phyloP scores from a whole-genome alignment of 2,329 filamentous ascomycete genomes.

The Ophiocordyceps camponoti-saundersi region DNA sequence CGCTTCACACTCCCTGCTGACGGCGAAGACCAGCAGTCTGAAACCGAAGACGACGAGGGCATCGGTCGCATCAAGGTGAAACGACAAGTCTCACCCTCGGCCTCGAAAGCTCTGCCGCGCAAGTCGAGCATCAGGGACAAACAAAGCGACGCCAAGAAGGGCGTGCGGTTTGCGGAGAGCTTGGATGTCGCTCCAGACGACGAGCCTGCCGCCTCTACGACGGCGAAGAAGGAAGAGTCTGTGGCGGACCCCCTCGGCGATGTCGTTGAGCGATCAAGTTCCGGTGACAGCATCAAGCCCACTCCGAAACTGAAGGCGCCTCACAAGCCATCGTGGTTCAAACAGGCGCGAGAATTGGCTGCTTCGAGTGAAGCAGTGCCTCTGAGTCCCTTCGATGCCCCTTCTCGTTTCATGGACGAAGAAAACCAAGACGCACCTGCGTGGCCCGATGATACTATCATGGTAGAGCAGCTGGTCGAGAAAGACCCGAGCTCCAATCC shows the following conservation, averaged over 20 bases:
- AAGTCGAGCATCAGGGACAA: conserved; percentile 18
- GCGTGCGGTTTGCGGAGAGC: conserved; percentile 61
- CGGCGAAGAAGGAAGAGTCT: conserved; percentile 11
- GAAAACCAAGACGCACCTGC: conserved; percentile 22
- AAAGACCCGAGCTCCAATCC: conserved; percentile 20
- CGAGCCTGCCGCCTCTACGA: conserved; percentile 5
- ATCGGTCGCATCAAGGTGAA: conserved; percentile 40
- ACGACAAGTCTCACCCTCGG: conserved; percentile 6
- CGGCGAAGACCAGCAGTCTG: conserved; percentile 18
- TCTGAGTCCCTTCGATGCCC: conserved; percentile 26
- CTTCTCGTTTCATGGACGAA: conserved; percentile 20
- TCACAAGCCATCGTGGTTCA: conserved; percentile 34
- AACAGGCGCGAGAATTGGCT: conserved; percentile 17
- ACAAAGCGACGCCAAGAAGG: conserved; percentile 35
- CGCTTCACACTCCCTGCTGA: conserved; percentile 36
- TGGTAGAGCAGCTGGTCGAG: conserved; percentile 45
- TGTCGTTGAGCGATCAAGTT: conserved; percentile 28
- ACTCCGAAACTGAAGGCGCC: conserved; percentile 13
- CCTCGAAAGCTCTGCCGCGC: conserved; percentile 7
- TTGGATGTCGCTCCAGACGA: conserved; percentile 48
- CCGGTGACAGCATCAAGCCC: conserved; percentile 8
- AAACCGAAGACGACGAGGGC: conserved; percentile 26
- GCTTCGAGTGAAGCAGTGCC: conserved; percentile 8
- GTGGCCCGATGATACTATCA: conserved; percentile 33
- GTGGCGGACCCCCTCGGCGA: conserved; percentile 33